phyloP scores from a whole-genome alignment of 1,139 yeast genomes.

The Arxiozyma bovina region DNA sequence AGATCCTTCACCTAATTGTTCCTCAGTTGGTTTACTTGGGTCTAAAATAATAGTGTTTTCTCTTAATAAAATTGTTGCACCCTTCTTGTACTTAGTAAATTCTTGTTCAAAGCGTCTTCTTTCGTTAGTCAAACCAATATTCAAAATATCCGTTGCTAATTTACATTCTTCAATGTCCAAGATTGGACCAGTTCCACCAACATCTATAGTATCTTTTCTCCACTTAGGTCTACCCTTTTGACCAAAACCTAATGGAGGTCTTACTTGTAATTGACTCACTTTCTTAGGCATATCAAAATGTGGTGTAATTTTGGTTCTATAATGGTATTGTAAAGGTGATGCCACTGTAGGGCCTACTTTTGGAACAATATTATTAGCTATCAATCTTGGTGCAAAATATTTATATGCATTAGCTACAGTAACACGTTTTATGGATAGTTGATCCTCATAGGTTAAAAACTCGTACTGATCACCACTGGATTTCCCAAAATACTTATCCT shows the following conservation, averaged over 20 bases:
- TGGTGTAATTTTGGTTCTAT: slow-evolving; percentile 90
- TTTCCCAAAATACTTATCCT: slow-evolving; percentile 67
- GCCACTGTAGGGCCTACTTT: slow-evolving; percentile 57
- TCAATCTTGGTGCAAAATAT: slow-evolving; percentile 52
- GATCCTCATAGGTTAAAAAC: slow-evolving; percentile 61
- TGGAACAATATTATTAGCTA: slow-evolving; percentile 43
- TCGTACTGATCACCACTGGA: slow-evolving; percentile 95
- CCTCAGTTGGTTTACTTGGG: slow-evolving; percentile 26
- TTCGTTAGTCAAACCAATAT: slow-evolving; percentile 67
- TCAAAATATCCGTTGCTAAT: slow-evolving; percentile 75
- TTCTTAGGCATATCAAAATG: slow-evolving; percentile 75
- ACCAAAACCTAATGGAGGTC: slow-evolving; percentile 85
- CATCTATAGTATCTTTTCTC: slow-evolving; percentile 39
- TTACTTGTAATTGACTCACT: slow-evolving; percentile 26
- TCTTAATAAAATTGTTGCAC: slow-evolving; percentile 79
- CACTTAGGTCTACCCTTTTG: slow-evolving; percentile 68
- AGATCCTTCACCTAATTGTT: slow-evolving; percentile 39
- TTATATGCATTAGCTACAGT: slow-evolving; percentile 78
- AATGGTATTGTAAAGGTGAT: slow-evolving; percentile 67
- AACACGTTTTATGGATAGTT: slow-evolving; percentile 58
- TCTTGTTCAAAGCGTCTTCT: slow-evolving; percentile 45
- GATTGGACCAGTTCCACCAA: slow-evolving; percentile 45
- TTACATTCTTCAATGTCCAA: slow-evolving; percentile 90
- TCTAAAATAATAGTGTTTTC: slow-evolving; percentile 51
- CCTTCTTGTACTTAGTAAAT: slow-evolving; percentile 56